Evolutionary conservation across 352 stramenopile species (phyloP).

Genomic region (Aphanomyces cochlioides): DNA sequence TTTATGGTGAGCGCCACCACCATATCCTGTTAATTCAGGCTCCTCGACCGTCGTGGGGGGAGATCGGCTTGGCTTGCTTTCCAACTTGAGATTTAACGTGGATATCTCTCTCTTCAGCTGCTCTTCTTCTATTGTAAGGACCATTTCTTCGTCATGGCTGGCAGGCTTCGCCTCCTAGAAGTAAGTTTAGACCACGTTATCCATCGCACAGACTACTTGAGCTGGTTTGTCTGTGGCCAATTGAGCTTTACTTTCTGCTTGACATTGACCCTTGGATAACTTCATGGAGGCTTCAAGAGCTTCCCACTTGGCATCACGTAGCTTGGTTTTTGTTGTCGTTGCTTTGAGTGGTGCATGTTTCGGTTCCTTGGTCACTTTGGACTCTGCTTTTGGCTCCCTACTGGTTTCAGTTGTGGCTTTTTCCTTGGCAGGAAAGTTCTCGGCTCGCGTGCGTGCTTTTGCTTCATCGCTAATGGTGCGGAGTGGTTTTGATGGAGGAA

Average conservation of each 20-base stretch:
- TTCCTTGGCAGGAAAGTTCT: too few relatives aligned
- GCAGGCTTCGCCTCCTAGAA: neutral
- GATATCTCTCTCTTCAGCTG: constrained; percentile 3
- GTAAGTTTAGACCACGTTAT: neutral
- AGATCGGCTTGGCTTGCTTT: neutral
- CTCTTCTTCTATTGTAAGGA: constrained; percentile 7
- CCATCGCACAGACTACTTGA: neutral
- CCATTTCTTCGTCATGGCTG: neutral
- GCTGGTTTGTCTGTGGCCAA: neutral
- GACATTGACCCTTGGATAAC: neutral
- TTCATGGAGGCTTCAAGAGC: neutral
- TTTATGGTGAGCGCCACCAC: constrained; percentile 4
- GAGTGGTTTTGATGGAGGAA: too few relatives aligned
- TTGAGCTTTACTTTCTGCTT: neutral
- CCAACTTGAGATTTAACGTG: constrained; percentile 13
- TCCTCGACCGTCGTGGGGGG: neutral
- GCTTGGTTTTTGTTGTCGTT: neutral
- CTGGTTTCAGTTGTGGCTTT: too few relatives aligned
- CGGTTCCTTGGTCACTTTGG: neutral
- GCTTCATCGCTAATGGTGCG: too few relatives aligned
- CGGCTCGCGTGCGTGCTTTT: too few relatives aligned
- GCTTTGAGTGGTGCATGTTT: neutral
- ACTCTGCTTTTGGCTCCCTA: too few relatives aligned
- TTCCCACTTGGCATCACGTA: neutral
- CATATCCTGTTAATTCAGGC: neutral